Conservation (phyloP, 2,329 filamentous ascomycete species). For the Pseudogymnoascus sp. region DNA sequence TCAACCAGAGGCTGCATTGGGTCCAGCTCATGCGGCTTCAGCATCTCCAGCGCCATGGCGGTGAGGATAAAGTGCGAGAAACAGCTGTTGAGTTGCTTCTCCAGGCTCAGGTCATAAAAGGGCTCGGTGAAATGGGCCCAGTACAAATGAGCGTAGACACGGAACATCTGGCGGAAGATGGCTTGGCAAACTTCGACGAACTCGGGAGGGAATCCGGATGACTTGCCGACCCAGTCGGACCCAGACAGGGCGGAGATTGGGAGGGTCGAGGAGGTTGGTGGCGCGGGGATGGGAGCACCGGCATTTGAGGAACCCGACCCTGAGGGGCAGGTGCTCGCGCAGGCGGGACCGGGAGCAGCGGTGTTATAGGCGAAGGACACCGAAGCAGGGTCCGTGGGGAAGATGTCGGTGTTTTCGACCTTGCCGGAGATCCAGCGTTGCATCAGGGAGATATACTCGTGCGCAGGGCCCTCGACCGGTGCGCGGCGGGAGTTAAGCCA, state of each 20-base stretch:
- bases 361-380: conserved; percentile 61
- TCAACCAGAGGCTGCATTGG: conserved; percentile 94
- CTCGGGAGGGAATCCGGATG: conserved; percentile 83
- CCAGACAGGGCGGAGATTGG: conserved; percentile 58
- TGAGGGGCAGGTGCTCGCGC: conserved; percentile 48
- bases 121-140: conserved; percentile 88
- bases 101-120: conserved; percentile 75
- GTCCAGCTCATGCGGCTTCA: conserved; percentile 84
- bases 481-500: conserved; percentile 87
- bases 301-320: conserved; percentile 33
- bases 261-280: conserved; percentile 38
- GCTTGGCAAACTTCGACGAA: conserved; percentile 88
- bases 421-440: conserved; percentile 97
- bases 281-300: conserved; percentile 30
- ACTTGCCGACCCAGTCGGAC: conserved; percentile 78
- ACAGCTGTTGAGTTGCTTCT: conserved; percentile 79
- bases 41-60: conserved; percentile 72
- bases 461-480: conserved; percentile 85
- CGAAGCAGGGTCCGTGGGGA: conserved; percentile 75
- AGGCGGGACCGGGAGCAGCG: conserved; percentile 51
- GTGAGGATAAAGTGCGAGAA: conserved; percentile 81
- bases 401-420: conserved; percentile 82
- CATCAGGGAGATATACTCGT: conserved; percentile 90
- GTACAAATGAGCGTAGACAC: conserved; percentile 95
- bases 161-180: conserved; percentile 97